These are phyloP conservation scores for Byssothecium circinans DNA, from an alignment of 2,329 filamentous ascomycete species.

Conservation along the genomic window DNA sequence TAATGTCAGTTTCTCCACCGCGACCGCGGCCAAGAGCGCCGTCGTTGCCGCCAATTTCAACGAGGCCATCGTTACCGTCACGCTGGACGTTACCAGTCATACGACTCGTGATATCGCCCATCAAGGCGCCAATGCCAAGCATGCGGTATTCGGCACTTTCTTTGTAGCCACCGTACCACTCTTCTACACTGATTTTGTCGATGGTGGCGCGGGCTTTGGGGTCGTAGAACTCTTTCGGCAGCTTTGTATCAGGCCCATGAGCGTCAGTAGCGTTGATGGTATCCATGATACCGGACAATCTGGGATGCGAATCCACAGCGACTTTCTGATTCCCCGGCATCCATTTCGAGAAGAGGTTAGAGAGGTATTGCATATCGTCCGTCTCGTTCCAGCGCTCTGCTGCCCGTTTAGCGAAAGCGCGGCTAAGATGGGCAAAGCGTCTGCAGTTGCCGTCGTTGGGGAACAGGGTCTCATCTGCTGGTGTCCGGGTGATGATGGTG, in stretches of 20 bases:
- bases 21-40: slow-evolving; percentile 43
- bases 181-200: slow-evolving; percentile 75
- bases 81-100: slow-evolving; percentile 46
- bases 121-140: slow-evolving; percentile 80
- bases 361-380: slow-evolving; percentile 81
- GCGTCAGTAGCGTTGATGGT: slow-evolving; percentile 86
- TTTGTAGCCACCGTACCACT: slow-evolving; percentile 88
- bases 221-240: slow-evolving; percentile 89
- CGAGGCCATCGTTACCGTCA: slow-evolving; percentile 42
- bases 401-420: slow-evolving; percentile 52
- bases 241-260: slow-evolving; percentile 75
- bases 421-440: slow-evolving; percentile 51
- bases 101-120: slow-evolving; percentile 74
- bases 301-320: slow-evolving; percentile 80
- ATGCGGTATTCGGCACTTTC: slow-evolving; percentile 86
- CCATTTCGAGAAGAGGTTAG: slow-evolving; percentile 75
- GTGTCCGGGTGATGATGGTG: slow-evolving; percentile 49
- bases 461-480: slow-evolving; percentile 53
- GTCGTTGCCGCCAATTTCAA: slow-evolving; percentile 42
- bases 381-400: slow-evolving; percentile 57
- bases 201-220: slow-evolving; percentile 68
- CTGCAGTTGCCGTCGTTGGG: slow-evolving; percentile 54
- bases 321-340: slow-evolving; percentile 74
- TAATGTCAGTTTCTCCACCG: slow-evolving; percentile 59
- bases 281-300: slow-evolving; percentile 90